Base-by-base conservation (phyloP, 768 basidiomycete genomes). In the Rhodotorula babjevae region DNA sequence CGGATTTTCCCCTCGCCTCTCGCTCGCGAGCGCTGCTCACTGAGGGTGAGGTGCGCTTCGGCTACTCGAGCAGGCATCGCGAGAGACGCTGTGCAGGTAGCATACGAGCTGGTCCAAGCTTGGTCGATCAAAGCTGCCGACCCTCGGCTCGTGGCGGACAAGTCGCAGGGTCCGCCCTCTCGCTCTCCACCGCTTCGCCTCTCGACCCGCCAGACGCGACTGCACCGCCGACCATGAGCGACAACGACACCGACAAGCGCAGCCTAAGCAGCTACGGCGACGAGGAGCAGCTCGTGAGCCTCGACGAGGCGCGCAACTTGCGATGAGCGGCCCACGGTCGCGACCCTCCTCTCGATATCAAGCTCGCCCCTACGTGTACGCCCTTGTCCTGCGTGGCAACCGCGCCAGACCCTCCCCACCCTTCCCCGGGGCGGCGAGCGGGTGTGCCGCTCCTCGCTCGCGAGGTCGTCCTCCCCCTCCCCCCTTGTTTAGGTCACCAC, bases 271-370 rank as follows among this genome's bases (percentile, higher is more conserved):
- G 60, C 33, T 75, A 68, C 61, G 73, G 73, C 60, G 73, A 75
- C 69, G 73, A 75, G 57, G 73, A 59, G 15, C 73, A 71, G 57
- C 69, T 75, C 36, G 73, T 75, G 42, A 65, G 69, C 16, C 68
- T 21, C n/a, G 33, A 27, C 53, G 27, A n/a, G 33, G 49, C 18
- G n/a, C n/a, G 19, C 46, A 23, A 42, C 29, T 25, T 42, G 23
- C 23, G 31, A 52, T 31, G 49, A 55, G 21, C n/a, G 10, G 29
- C 14, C 31, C 18, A 62, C 49, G 40, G 14, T 12, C 36, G 33
- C 57, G 53, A 55, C 29, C 14, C 53, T 27, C n/a, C 19, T 15
- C 31, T 29, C 31, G 29, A 56, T 14, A 29, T 29, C 55, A 15
- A 40, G 27, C 10, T 19, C 36, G 12, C 7, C 7, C 55, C 55